Evolutionary conservation across 176 grass and related monocot genomes (phyloP).

Genomic region (Rhipidocladum racemiflorum): DNA sequence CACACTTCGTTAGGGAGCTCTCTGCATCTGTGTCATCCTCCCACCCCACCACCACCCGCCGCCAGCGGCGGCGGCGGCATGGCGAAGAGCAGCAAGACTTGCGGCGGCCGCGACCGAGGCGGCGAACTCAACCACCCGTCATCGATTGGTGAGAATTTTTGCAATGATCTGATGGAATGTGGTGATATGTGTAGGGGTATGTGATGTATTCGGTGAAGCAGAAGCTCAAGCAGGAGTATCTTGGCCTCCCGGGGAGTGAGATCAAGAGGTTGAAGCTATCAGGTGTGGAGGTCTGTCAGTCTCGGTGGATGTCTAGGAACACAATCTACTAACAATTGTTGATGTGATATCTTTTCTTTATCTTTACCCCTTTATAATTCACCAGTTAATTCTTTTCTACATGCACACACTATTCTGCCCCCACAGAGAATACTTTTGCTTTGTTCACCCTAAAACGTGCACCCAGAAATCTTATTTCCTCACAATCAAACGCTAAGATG

Average conservation of each 20-base stretch:
- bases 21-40: neutral
- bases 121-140: neutral
- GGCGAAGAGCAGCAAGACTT: conserved; percentile 25
- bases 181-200: conserved; percentile 62
- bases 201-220: conserved; percentile 77
- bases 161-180: conserved; percentile 7
- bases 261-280: conserved; percentile 79
- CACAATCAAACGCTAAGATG: too few species aligned
- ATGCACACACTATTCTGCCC: too few species aligned
- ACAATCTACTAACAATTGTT: neutral
- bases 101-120: neutral
- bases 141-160: neutral
- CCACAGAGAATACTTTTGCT: too few species aligned
- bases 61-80: conserved; percentile 28
- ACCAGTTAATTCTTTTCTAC: too few species aligned
- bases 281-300: conserved; percentile 90
- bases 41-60: neutral
- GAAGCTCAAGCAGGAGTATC: conserved; percentile 81
- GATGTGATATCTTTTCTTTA: too few species aligned
- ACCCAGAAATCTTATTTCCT: too few species aligned
- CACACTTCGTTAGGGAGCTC: too few species aligned
- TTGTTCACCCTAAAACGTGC: too few species aligned
- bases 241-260: conserved; percentile 64
- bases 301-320: conserved; percentile 17
- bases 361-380: too few species aligned